Conservation (phyloP, 192 early-diverging fungal species). For the Gryganskiella cystojenkinii region DNA sequence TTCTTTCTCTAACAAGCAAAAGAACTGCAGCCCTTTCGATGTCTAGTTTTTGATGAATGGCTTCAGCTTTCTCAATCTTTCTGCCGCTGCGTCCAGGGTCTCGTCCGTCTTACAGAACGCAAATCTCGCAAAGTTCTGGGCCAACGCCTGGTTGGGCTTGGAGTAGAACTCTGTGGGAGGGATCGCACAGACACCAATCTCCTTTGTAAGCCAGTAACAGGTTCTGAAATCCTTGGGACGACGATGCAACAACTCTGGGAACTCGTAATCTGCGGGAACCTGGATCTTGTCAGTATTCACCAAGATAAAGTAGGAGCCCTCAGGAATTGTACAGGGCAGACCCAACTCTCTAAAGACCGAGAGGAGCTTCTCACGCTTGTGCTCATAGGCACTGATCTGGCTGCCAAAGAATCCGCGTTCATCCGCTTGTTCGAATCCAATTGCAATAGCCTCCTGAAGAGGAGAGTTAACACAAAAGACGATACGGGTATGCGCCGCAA, state of each 20-base stretch:
- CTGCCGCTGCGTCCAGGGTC: conserved; percentile 78
- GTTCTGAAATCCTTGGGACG: conserved; percentile 82
- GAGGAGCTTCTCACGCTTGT: conserved; percentile 79
- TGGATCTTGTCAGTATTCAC: conserved; percentile 80
- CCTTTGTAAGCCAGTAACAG: conserved; percentile 86
- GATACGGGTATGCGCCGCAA: conserved; percentile 90
- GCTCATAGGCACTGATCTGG: conserved; percentile 74
- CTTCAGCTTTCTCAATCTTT: conserved; percentile 71
- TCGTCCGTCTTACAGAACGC: conserved; percentile 95
- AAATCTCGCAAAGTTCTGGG: conserved; percentile 84
- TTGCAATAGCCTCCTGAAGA: conserved; percentile 86
- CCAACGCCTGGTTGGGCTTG: conserved; percentile 68
- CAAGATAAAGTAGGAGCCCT: conserved; percentile 95
- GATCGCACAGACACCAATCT: conserved; percentile 92
- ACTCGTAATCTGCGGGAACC: conserved; percentile 69
- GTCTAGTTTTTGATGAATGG: conserved; percentile 54
- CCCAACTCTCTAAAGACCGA: conserved; percentile 71
- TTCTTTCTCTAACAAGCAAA: conserved; percentile 5
- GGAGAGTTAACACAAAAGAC: conserved; percentile 92
- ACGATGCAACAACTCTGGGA: conserved; percentile 62
- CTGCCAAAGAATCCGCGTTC: conserved; percentile 72
- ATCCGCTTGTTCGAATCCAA: conserved; percentile 73
- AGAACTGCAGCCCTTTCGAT: background rate
- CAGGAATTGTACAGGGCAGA: conserved; percentile 84
- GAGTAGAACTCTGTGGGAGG: conserved; percentile 93